Conservation (phyloP, 805 yeast species). For the Maudiozyma turicensis region DNA sequence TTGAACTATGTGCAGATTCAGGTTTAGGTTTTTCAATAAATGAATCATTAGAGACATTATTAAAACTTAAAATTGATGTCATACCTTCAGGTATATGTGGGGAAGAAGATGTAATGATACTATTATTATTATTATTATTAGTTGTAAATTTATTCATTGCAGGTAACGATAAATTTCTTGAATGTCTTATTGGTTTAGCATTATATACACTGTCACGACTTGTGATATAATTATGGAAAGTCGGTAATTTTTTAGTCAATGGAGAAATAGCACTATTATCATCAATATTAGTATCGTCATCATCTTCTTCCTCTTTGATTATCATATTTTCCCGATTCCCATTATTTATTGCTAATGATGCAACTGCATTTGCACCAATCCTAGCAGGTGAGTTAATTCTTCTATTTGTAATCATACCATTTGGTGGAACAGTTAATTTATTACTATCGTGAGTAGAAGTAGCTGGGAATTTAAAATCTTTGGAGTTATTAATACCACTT, state of each 20-base stretch:
- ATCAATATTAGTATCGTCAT: neutral
- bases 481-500: neutral
- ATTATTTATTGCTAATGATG: slow-evolving; percentile 27
- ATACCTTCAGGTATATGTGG: slow-evolving; percentile 7
- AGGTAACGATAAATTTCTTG: slow-evolving; percentile 19
- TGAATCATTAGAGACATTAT: slow-evolving; percentile 1
- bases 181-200: slow-evolving; percentile 5
- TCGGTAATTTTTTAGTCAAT: neutral
- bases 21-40: neutral
- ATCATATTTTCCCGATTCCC: slow-evolving; percentile 4
- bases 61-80: slow-evolving; percentile 18
- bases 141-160: slow-evolving; percentile 7
- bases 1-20: neutral
- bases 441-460: neutral
- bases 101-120: neutral
- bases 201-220: neutral
- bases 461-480: neutral
- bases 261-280: neutral
- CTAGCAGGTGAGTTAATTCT: slow-evolving; percentile 59
- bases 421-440: neutral
- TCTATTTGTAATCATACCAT: slow-evolving; percentile 7
- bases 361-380: slow-evolving; percentile 65
- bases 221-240: neutral
- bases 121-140: neutral
- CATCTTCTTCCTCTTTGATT: slow-evolving; percentile 21